Conservation (phyloP, 139 green algal genomes). For the Spirogloea muscicola region DNA sequence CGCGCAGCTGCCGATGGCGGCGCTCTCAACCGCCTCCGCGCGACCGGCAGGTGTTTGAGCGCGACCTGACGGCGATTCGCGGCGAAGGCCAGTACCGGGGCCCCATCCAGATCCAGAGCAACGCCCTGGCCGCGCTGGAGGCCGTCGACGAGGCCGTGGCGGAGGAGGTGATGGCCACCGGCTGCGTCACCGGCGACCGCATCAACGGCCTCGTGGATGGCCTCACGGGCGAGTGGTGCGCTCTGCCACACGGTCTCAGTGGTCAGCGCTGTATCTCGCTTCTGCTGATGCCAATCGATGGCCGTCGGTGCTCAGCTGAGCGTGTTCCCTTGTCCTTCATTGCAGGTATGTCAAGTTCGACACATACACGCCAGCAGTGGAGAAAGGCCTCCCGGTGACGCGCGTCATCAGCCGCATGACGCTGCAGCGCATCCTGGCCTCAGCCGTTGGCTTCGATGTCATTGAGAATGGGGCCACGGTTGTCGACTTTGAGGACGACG, state of each 20-base stretch:
- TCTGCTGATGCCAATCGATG: no score
- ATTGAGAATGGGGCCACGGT: slow-evolving; percentile 45
- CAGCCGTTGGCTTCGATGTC: slow-evolving; percentile 27
- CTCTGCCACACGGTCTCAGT: no score
- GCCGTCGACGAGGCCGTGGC: slow-evolving; percentile 46
- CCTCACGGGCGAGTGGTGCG: slow-evolving; percentile 57
- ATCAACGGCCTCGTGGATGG: slow-evolving; percentile 62
- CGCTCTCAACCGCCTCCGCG: no score
- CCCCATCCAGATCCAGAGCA: slow-evolving; percentile 73
- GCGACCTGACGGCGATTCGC: slow-evolving; percentile 86
- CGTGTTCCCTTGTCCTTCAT: no score
- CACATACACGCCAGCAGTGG: slow-evolving; percentile 87
- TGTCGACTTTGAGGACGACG: slow-evolving; percentile 49
- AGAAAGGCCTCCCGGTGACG: slow-evolving; percentile 85
- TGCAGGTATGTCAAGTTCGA: slow-evolving; percentile 97
- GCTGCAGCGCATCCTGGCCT: slow-evolving; percentile 46
- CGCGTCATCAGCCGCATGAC: slow-evolving; percentile 75
- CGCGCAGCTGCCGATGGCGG: no score
- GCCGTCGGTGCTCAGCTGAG: no score
- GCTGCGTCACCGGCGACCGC: slow-evolving; percentile 57
- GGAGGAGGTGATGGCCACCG: slow-evolving; percentile 47
- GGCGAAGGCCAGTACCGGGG: slow-evolving; percentile 69
- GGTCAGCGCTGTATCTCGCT: no score
- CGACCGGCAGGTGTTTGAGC: slow-evolving; percentile 78
- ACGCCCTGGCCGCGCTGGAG: slow-evolving; percentile 59